These are phyloP conservation scores for Bipolaris gigantea DNA, from an alignment of 2,329 filamentous ascomycete genomes.

Conservation along the genomic window DNA sequence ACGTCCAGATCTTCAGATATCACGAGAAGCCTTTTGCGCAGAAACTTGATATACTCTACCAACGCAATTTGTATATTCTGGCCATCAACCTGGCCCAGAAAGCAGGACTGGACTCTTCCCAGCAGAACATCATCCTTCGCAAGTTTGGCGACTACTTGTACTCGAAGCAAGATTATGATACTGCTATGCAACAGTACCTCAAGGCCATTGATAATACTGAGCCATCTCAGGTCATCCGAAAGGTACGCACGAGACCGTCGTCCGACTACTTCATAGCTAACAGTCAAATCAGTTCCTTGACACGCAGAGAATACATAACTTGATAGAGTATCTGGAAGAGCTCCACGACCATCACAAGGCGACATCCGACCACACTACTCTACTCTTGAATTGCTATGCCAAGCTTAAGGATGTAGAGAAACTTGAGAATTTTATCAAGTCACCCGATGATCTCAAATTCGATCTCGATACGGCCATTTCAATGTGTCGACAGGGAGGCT, in stretches of 20 bases:
- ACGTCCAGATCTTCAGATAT: constrained; percentile 74
- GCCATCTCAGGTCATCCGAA: constrained; percentile 92
- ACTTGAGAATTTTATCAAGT: constrained; percentile 94
- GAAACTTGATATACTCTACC: constrained; percentile 89
- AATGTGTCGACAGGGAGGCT: constrained; percentile 96
- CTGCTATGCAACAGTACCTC: constrained; percentile 98
- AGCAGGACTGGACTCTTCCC: constrained; percentile 73
- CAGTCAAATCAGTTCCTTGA: constrained; percentile 71
- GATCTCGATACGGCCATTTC: constrained; percentile 95
- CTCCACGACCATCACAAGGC: constrained; percentile 92
- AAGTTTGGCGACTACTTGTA: constrained; percentile 94
- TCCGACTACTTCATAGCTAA: constrained; percentile 10
- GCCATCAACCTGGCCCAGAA: constrained; percentile 94
- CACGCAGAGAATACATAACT: constrained; percentile 94
- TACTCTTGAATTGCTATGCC: constrained; percentile 94
- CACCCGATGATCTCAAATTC: constrained; percentile 90
- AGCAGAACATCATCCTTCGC: constrained; percentile 89
- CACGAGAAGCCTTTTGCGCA: constrained; percentile 89
- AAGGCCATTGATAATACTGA: constrained; percentile 95
- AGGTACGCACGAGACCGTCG: constrained; percentile 54
- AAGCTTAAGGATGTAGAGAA: constrained; percentile 98
- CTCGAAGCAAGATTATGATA: constrained; percentile 93
- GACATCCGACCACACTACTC: constrained; percentile 90
- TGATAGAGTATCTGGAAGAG: constrained; percentile 96
- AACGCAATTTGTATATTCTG: constrained; percentile 86